phyloP scores from a whole-genome alignment of 352 stramenopile genomes.

The Phytophthora tentaculata region DNA sequence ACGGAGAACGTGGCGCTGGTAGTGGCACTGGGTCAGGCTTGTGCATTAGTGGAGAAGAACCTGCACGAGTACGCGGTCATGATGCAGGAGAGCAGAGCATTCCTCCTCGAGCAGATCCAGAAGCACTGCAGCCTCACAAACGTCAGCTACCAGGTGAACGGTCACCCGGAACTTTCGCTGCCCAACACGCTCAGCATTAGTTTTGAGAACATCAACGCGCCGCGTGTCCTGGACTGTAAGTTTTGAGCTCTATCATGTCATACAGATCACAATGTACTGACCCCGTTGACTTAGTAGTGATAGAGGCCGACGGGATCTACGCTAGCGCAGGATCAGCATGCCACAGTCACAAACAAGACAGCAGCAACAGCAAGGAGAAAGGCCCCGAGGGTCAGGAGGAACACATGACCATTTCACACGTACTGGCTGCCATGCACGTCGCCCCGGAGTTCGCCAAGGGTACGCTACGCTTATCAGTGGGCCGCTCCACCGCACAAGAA shows the following conservation, averaged over 20 bases:
- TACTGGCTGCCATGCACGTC: slow-evolving; percentile 95
- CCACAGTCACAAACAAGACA: slow-evolving; percentile 77
- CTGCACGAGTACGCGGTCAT: slow-evolving; percentile 74
- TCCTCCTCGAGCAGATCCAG: slow-evolving; percentile 61
- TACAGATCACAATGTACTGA: slow-evolving; percentile 1
- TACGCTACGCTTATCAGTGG: slow-evolving; percentile 95
- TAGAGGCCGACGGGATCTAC: slow-evolving; percentile 87
- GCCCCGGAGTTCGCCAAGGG: slow-evolving; percentile 88
- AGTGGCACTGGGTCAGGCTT: slow-evolving; percentile 92
- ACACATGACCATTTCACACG: slow-evolving; percentile 80
- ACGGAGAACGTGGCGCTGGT: slow-evolving; percentile 98
- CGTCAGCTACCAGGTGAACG: slow-evolving; percentile 84
- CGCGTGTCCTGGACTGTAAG: slow-evolving; percentile 83
- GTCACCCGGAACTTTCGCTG: slow-evolving; percentile 81
- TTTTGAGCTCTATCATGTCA: background rate
- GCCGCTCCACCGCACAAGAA: slow-evolving; percentile 86
- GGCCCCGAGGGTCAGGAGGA: slow-evolving; percentile 28
- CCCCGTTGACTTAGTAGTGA: slow-evolving; percentile 35
- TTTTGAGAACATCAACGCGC: slow-evolving; percentile 87
- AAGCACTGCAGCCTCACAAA: slow-evolving; percentile 47
- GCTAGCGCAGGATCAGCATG: slow-evolving; percentile 95
- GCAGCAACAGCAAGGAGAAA: slow-evolving; percentile 23
- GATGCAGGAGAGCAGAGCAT: slow-evolving; percentile 69
- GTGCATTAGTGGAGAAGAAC: slow-evolving; percentile 64
- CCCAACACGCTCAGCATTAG: slow-evolving; percentile 98